Base-by-base conservation (phyloP, 2,329 filamentous ascomycete genomes). In the Fusarium falciforme region DNA sequence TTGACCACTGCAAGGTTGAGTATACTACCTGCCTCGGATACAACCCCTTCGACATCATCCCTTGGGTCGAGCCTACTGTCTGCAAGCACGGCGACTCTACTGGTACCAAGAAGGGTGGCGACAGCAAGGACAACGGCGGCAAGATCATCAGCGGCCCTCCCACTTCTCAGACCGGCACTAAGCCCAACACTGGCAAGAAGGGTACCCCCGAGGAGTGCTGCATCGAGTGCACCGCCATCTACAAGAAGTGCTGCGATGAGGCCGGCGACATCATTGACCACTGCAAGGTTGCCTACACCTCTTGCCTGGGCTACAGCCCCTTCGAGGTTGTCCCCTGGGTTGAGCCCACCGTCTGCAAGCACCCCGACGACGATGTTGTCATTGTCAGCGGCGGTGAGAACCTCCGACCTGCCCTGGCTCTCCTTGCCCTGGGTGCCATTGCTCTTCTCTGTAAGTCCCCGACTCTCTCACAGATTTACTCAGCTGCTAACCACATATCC, bases 291-390 rank as follows among this genome's bases (percentile, higher is more conserved):
- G 49, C 57, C 5, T 73, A 73, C 67, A 65, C 64, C 25, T 61
- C 68, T 7, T 73, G 71, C 57, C 71, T 73, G 8, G 71, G 71
- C 38, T 73, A 68, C 57, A 73, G 44, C 67, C 71, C 71, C 40
- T 73, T 55, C 29, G 67, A 66, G 3, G 25, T 42, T n/a, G 12
- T 20, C 22, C 67, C 71, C 10, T 73, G 58, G 27, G 71, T 58
- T 44, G 71, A 73, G 67, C 71, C 71, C 29, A 72, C 67, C 22
- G 71, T 74, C 12, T 73, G 71, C 64, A 71, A 74, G 61, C 44
- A 73, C 36, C 38, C 60, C 10, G 22, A 9, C 6, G 71, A 74
- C 33, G 71, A 74, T n/a, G 44, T 66, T 52, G 71, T 73, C 60
- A 71, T 74, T 29, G 71, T 73, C 25, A 68, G 44, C 22, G 64